Evolutionary conservation across 1,284 basidiomycete genomes (phyloP).

Genomic region (Ustilago tritici): DNA sequence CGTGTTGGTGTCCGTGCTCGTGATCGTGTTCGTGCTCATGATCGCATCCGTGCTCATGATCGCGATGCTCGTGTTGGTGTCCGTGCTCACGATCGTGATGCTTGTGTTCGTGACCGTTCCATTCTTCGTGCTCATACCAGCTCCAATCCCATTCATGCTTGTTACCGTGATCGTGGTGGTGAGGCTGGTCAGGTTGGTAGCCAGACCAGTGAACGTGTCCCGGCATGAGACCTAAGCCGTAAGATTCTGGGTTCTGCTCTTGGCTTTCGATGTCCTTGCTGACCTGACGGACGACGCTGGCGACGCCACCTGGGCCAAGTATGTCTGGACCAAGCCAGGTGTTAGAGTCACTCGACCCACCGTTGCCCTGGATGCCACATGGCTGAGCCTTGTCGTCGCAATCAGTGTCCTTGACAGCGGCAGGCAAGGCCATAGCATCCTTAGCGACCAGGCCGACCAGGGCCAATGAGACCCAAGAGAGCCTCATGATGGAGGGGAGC

Average conservation of each 20-base stretch:
- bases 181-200: slow-evolving; percentile 1
- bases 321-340: slow-evolving; percentile 16
- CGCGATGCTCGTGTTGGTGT: not conserved
- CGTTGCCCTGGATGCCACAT: not conserved
- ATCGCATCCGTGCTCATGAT: too few relatives aligned
- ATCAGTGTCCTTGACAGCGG: not conserved
- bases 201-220: slow-evolving; percentile 21
- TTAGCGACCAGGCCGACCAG: slow-evolving; percentile 15
- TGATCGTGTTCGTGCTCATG: not conserved
- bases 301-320: slow-evolving; percentile 1
- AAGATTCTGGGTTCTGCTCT: slow-evolving; percentile 6
- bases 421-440: slow-evolving; percentile 14
- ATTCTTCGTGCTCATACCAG: not conserved
- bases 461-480: slow-evolving; percentile 18
- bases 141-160: slow-evolving; percentile 4
- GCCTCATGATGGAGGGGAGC: slow-evolving; percentile 17
- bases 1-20: not conserved
- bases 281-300: slow-evolving; percentile 4
- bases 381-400: not conserved
- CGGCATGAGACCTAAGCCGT: slow-evolving; percentile 19
- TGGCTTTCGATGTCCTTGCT: not conserved
- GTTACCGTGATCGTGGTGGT: slow-evolving; percentile 2
- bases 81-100: not conserved
- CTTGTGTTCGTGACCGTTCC: not conserved
- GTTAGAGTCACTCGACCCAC: not conserved